Base-by-base conservation (phyloP, 225 moss, liverwort and hornwort genomes). In the Asterella californica region DNA sequence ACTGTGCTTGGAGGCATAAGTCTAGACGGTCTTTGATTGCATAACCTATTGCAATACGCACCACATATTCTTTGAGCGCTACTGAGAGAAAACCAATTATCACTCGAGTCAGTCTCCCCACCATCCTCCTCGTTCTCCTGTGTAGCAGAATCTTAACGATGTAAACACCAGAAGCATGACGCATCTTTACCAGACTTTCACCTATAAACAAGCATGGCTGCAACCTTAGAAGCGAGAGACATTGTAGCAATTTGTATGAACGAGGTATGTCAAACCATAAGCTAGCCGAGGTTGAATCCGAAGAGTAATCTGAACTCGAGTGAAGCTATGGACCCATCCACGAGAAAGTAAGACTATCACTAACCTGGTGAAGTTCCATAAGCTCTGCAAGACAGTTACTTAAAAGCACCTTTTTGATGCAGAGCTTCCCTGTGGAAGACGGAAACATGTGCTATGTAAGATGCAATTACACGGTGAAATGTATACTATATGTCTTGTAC, bases 51-150 rank as follows among this genome's bases (percentile, higher is more conserved):
- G 71, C 71, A 46, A 48, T 29, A 3, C 21, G 54, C 60, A 99
- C 97, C 99, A 81, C 99, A 99, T 67, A 95, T 95, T 75, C 99
- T 89, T 85, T 99, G 99, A 37, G 99, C 99, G 86, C 99, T 99
- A 86, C 88, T 86, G 32, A 99, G 90, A 74, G 99, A 95, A 76
- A 99, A 99, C 99, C 99, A 99, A 50, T 99, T 99, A 83, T 95
- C 99, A 85, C 92, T 92, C 77, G 91, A 88, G 77, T 99, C 99
- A 80, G 90, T 87, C 78, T 99, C 99, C 50, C 80, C 91, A 18
- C 95, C 91, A 76, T 99, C 99, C 81, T 99, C 99, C 33, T 99
- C 99, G 72, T 85, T 99, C 86, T 99, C 99, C 97, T 99, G 81
- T 24, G 77, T 21, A 60, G 22, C 34, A 61, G 65, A 25, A 42